Conservation (phyloP, 2,329 filamentous ascomycete genomes). For the Pyrenochaeta sp. region DNA sequence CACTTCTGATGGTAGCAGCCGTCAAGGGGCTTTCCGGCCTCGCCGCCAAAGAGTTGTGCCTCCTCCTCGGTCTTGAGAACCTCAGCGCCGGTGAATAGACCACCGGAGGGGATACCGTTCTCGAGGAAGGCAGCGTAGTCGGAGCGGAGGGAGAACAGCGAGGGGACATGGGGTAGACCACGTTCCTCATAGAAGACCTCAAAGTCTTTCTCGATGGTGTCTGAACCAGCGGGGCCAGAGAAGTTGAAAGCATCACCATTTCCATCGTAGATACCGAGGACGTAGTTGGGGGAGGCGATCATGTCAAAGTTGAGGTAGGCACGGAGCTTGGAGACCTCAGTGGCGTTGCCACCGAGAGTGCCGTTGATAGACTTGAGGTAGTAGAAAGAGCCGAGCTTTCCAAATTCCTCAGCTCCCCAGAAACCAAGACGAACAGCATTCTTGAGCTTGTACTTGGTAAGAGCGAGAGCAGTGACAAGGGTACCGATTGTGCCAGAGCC, state of each 20-base stretch:
- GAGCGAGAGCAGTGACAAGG: constrained; percentile 49
- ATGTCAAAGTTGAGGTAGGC: constrained; percentile 57
- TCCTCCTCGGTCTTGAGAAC: constrained; percentile 51
- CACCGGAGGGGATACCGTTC: constrained; percentile 51
- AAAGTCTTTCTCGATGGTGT: constrained; percentile 47
- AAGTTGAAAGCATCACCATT: constrained; percentile 50
- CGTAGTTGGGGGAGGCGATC: constrained; percentile 52
- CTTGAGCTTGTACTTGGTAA: constrained; percentile 50
- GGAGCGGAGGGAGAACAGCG: constrained; percentile 49
- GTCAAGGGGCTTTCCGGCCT: constrained; percentile 49
- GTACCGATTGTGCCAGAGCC: constrained; percentile 52
- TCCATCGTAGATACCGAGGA: constrained; percentile 51
- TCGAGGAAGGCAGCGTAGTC: constrained; percentile 54
- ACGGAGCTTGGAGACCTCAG: constrained; percentile 48
- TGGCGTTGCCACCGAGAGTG: constrained; percentile 35
- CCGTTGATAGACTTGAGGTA: constrained; percentile 50
- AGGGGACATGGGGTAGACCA: constrained; percentile 42
- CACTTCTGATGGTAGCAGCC: constrained; percentile 50
- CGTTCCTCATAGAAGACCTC: constrained; percentile 47
- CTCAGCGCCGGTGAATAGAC: constrained; percentile 53
- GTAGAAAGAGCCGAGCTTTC: constrained; percentile 49
- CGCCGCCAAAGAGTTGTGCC: constrained; percentile 47
- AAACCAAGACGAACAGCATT: constrained; percentile 54
- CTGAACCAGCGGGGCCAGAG: constrained; percentile 46
- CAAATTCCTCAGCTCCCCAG: constrained; percentile 53